Percentiles rank a stretch among this genome's conserved stretches.
Conservation (phyloP, 306 rosid genomes). For the Cyamopsis tetragonoloba region DNA sequence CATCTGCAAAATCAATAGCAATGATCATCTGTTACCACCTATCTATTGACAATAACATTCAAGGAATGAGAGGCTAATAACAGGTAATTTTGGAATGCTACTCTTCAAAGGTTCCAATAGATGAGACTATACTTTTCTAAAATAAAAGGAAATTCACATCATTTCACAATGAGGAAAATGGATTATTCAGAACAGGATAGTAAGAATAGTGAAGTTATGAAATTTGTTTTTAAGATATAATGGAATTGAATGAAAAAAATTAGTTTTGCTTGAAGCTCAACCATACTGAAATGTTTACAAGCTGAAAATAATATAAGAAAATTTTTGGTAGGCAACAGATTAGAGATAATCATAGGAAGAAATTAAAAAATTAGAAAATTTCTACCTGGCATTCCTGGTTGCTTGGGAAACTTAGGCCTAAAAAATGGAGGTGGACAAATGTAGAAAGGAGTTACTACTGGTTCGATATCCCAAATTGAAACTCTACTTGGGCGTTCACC, state of each 20-base stretch:
- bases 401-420: conserved; percentile 89
- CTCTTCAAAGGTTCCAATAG: neutral
- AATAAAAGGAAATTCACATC: neutral
- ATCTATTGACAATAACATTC: neutral
- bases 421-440: conserved; percentile 98
- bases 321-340: neutral
- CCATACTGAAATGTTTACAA: neutral
- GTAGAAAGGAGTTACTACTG: conserved; percentile 93
- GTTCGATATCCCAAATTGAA: conserved; percentile 94
- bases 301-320: neutral
- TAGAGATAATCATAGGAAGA: neutral
- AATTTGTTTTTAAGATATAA: neutral
- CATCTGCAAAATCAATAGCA: conserved; percentile 57
- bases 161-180: neutral
- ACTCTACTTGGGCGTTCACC: conserved; percentile 90
- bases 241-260: neutral
- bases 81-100: neutral
- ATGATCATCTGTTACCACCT: neutral
- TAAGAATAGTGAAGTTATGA: neutral
- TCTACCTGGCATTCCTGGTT: conserved; percentile 97
- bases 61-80: neutral
- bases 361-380: neutral
- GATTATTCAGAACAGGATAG: neutral
- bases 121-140: neutral
- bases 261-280: neutral